Conservation (phyloP, 495 filamentous ascomycete genomes). For the Penicillium chermesinum region DNA sequence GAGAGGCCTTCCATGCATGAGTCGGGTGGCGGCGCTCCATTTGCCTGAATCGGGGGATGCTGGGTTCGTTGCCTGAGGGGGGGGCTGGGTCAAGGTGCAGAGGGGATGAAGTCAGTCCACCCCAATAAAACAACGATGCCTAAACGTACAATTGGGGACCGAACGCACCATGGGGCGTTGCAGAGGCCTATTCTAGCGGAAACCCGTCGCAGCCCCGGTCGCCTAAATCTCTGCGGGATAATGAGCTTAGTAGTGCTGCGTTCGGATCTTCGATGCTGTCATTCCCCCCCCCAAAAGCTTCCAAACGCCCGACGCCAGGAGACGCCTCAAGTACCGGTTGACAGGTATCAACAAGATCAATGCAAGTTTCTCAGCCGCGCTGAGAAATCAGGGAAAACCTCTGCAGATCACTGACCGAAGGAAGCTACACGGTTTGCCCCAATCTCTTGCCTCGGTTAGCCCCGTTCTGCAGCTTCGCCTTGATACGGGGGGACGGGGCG, state of each 20-base stretch:
- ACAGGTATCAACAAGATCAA: too few relatives aligned
- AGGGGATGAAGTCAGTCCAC: background rate
- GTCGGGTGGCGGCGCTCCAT: background rate
- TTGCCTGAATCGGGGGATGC: background rate
- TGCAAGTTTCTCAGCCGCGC: too few relatives aligned
- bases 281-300: too few relatives aligned
- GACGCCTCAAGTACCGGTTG: too few relatives aligned
- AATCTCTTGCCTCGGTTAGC: background rate
- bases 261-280: too few relatives aligned
- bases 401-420: background rate
- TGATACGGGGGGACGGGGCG: constrained; percentile 14
- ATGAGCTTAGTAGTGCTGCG: too few relatives aligned
- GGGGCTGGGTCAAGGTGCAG: background rate
- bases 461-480: constrained; percentile 10
- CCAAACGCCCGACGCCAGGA: too few relatives aligned
- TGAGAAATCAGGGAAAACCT: background rate
- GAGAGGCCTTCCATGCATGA: too few relatives aligned
- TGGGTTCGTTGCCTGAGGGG: background rate
- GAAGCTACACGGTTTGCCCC: background rate
- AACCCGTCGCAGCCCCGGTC: background rate
- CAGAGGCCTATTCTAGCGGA: background rate
- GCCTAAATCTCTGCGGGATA: background rate
- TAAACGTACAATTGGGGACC: too few relatives aligned
- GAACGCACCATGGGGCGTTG: background rate
- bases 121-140: too few relatives aligned